Conservation (phyloP, 192 early-diverging fungal genomes). For the Coemansia pectinata region DNA sequence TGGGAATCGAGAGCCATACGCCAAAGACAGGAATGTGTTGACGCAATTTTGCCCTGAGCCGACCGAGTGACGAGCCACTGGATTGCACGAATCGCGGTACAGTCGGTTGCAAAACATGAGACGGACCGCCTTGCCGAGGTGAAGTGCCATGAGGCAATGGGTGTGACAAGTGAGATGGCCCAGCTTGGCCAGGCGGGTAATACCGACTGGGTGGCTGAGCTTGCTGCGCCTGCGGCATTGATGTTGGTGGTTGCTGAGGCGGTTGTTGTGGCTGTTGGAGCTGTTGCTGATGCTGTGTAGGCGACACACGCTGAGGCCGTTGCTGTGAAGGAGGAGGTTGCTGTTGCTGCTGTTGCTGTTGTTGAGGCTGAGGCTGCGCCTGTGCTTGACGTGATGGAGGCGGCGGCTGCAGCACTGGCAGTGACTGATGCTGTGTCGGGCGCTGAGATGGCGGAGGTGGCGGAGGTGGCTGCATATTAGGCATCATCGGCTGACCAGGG, state of each 20-base stretch:
- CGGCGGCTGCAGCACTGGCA: not conserved
- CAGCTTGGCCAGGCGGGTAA: constrained; percentile 21
- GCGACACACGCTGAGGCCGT: constrained; percentile 8
- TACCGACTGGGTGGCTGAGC: constrained; percentile 27
- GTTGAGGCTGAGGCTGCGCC: constrained; percentile 12
- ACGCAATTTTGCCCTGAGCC: constrained; percentile 35
- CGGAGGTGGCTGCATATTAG: constrained; percentile 14
- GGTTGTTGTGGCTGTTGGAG: constrained; percentile 1
- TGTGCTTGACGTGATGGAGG: constrained; percentile 10
- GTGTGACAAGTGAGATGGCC: constrained; percentile 4
- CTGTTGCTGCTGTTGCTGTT: not conserved
- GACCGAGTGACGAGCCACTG: constrained; percentile 14
- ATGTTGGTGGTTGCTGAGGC: constrained; percentile 4
- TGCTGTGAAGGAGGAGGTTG: not conserved
- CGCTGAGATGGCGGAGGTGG: not conserved
- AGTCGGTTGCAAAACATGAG: not conserved
- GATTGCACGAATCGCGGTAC: constrained; percentile 10
- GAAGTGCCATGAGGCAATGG: not conserved
- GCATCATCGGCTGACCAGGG: not conserved
- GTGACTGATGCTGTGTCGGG: not conserved
- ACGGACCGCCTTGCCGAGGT: constrained; percentile 20
- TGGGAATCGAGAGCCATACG: constrained; percentile 53
- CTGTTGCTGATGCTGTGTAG: constrained; percentile 11
- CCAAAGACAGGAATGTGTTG: constrained; percentile 47
- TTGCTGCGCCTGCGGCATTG: constrained; percentile 9